Base-by-base conservation (phyloP, 2,329 filamentous ascomycete species). In the Delphinella strobiligena region DNA sequence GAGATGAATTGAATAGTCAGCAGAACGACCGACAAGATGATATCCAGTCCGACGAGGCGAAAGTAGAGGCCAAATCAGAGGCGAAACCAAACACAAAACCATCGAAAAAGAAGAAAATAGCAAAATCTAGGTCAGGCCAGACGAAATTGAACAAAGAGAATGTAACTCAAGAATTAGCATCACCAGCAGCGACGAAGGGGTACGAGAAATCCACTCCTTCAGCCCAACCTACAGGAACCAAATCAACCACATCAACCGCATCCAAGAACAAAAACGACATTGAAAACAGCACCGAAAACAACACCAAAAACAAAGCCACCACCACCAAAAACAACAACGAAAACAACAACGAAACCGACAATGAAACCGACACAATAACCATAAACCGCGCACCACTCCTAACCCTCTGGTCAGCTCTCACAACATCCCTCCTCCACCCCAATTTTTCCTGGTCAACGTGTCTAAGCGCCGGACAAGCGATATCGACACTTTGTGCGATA, bases 341-440 rank as follows among this genome's bases (percentile, higher is more conserved):
- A n/a, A n/a, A n/a, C n/a, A 31, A 46, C 2, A 18, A 34, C 3
- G 30, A 37, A n/a, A 39, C 36, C n/a, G 39, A 36, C 12, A 38
- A 19, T 7, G 19, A 30, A 7, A 34, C 37, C n/a, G 14, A 40
- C 5, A 22, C 35, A 15, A 51, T 58, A 36, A 40, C 47, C 4
- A 58, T 58, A 45, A 58, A 56, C 30, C 53, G 54, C 10, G 50
- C 54, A 3, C 53, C 56, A 1, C 50, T 59, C 5, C 49, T 60
- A 19, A 51, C 55, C 8, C 49, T 58, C 5, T 56, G 52, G 53
- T 42, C 46, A 3, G 46, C 49, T 5, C 49, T 44, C 34, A 47
- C 58, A 14, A 45, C 52, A 4, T 48, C 54, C 5, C 41, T 49
- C 22, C 29, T 53, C n/a, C 46, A 58, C 38, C 51, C 53, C 9